Evolutionary conservation across 768 basidiomycete species (phyloP), one percentile per base, ranked within the genome.

Genomic region (Mycena metata): DNA sequence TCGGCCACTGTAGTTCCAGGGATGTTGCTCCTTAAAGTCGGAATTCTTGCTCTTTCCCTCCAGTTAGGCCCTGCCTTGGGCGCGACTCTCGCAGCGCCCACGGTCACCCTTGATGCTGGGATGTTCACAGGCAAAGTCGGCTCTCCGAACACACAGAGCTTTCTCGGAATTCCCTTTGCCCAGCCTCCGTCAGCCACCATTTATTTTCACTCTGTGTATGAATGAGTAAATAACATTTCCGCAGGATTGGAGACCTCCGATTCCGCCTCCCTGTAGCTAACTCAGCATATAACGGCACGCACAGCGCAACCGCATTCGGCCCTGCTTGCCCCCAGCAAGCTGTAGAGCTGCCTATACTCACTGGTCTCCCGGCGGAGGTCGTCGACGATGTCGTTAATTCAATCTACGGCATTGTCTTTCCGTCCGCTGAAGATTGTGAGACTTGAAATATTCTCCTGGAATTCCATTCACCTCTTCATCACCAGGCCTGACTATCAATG

Each of bases 111-210:
- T 41, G 84, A 84, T 69, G 67, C 77, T 51, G 86, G 79, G 5
- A 85, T 81, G 0, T 81, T 88, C 74, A 78, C 78, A n/a, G 88
- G 88, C 17, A 71, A 66, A 19, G 71, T 74, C 11, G 76, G 74
- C 39, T 80, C 80, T 4, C 65, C 64, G 3, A 72, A 78, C 13
- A 74, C 82, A 12, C 79, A 81, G 64, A 72, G 70, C 54, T 89
- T 85, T 71, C 75, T 86, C 3, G 87, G 88, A 3, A 86, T 89
- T 43, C 88, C 88, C 1, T 89, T 85, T 61, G 88, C 86, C 16
- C 68, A 83, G 72, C 84, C 88, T 24, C 86, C 87, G 88, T 89
- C 66, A 69, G 84, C 73, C 30, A 0, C 64, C n/a, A 35, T 33
- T 39, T 51, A 46, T 42, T 21, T 11, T 43, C 43, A 10, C 12